phyloP scores from a whole-genome alignment of 371 early-diverging fungal species.

The Mucor plumbeus region DNA sequence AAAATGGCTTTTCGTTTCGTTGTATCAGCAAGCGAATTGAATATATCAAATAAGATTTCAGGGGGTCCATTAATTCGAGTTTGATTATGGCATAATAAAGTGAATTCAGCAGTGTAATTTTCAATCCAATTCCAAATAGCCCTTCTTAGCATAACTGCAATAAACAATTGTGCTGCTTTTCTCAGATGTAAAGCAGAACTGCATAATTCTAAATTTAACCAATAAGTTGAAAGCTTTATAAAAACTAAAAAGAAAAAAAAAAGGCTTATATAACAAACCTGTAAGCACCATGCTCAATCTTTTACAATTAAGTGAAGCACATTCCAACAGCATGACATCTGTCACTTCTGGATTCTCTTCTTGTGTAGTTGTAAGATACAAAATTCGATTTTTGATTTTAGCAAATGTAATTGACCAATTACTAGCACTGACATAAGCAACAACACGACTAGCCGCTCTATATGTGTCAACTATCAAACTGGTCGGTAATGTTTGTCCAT shows the following conservation, averaged over 20 bases:
- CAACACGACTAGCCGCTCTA: slow-evolving; percentile 65
- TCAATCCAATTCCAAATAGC: slow-evolving; percentile 91
- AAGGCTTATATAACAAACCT: slow-evolving; percentile 45
- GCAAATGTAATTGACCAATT: slow-evolving; percentile 79
- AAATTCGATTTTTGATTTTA: slow-evolving; percentile 61
- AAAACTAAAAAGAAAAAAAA: no score
- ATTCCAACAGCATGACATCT: slow-evolving; percentile 66
- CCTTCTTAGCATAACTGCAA: slow-evolving; percentile 68
- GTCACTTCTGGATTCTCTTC: slow-evolving; percentile 72
- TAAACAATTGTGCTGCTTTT: slow-evolving; percentile 62
- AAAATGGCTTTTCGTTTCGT: slow-evolving; percentile 64
- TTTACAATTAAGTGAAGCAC: slow-evolving; percentile 66
- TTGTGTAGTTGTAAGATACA: slow-evolving; percentile 52
- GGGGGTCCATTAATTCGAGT: slow-evolving; percentile 71
- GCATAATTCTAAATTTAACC: slow-evolving; percentile 53
- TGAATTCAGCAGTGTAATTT: slow-evolving; percentile 73
- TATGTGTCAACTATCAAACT: slow-evolving; percentile 54
- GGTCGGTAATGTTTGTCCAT: slow-evolving; percentile 16
- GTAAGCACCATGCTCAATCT: slow-evolving; percentile 70
- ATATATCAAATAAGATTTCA: slow-evolving; percentile 77
- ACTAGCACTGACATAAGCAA: slow-evolving; percentile 77
- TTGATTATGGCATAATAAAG: slow-evolving; percentile 59
- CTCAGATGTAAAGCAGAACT: slow-evolving; percentile 55
- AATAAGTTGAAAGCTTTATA: background rate
- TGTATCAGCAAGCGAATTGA: slow-evolving; percentile 67